Evolutionary conservation across 225 moss, liverwort and hornwort genomes (phyloP), one percentile per base, ranked within the genome.

Genomic region (Asterella californica): DNA sequence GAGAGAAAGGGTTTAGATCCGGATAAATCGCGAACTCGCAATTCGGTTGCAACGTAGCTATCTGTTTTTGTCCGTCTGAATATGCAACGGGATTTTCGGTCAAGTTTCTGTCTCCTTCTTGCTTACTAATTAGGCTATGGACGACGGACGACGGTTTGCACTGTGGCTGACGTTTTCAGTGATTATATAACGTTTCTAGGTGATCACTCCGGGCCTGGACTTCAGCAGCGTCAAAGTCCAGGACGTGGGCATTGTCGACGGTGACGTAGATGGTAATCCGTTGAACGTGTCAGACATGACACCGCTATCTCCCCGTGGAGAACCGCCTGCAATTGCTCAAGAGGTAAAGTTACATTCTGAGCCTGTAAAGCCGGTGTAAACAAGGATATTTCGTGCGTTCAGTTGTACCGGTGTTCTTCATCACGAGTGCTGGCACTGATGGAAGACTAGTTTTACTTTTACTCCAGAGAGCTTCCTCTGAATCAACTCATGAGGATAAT

Each of bases 121-220:
- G 42, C 42, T 42, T 42, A 7, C 42, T 42, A 7, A 7, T 3
- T 42, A 42, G 42, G 42, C 42, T 42, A 3, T 2, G 42, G 4
- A 3, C 42, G 3, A 42, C n/a, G 42, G 42, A 42, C 4, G 42
- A 42, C 7, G 42, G 42, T 42, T 42, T 42, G 42, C 7, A 2
- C 7, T 42, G 42, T 42, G 42, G 7, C 42, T 42, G 42, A 42
- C 4, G n/a, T n/a, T n/a, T n/a, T n/a, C n/a, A n/a, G n/a, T n/a
- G n/a, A n/a, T n/a, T n/a, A n/a, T n/a, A n/a, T n/a, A n/a, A n/a
- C n/a, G n/a, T n/a, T n/a, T n/a, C n/a, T n/a, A 92, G 91, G 91
- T 93, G 34, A 90, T 93, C 78, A 90, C 91, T n/a, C 93, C 91
- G 49, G 93, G 93, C 38, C 89, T 93, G 93, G 91, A 93, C 73